Percentiles rank a stretch among this genome's conserved stretches.
These are phyloP conservation scores for Globisporangium alternatum DNA, from an alignment of 352 stramenopile species.

Conservation along the genomic window DNA sequence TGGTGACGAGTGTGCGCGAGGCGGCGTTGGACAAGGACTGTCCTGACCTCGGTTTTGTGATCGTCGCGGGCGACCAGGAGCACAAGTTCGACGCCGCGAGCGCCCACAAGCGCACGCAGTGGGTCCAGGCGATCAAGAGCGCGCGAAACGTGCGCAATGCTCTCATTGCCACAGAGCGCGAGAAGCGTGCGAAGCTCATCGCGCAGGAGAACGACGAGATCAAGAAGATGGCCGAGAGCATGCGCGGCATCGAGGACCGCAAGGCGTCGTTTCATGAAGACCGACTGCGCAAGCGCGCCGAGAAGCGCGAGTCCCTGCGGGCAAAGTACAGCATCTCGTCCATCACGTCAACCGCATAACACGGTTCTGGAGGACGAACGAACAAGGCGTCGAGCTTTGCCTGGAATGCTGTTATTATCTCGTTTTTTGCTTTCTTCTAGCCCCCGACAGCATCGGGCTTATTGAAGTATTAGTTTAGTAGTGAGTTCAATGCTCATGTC, in stretches of 20 bases:
- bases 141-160: conserved; percentile 40
- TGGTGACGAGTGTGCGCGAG: conserved; percentile 48
- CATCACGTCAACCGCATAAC: conserved; percentile 14
- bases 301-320: conserved; percentile 62
- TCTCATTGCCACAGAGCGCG: conserved; percentile 42
- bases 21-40: conserved; percentile 49
- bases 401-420: no score
- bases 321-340: conserved; percentile 66
- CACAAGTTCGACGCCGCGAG: conserved; percentile 58
- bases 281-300: conserved; percentile 47
- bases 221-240: conserved; percentile 41
- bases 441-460: no score
- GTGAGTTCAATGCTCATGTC: no score
- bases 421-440: no score
- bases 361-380: background rate
- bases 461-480: no score
- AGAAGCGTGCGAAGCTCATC: conserved; percentile 51
- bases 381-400: background rate
- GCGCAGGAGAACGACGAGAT: conserved; percentile 66
- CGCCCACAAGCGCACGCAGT: conserved; percentile 47
- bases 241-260: conserved; percentile 50
- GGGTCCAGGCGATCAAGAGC: conserved; percentile 53
- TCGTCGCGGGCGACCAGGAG: conserved; percentile 43
- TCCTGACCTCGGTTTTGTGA: conserved; percentile 47
- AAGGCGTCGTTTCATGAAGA: conserved; percentile 72